Evolutionary conservation across 441 rosid species (phyloP).

Genomic region (Raphanus hybrid): DNA sequence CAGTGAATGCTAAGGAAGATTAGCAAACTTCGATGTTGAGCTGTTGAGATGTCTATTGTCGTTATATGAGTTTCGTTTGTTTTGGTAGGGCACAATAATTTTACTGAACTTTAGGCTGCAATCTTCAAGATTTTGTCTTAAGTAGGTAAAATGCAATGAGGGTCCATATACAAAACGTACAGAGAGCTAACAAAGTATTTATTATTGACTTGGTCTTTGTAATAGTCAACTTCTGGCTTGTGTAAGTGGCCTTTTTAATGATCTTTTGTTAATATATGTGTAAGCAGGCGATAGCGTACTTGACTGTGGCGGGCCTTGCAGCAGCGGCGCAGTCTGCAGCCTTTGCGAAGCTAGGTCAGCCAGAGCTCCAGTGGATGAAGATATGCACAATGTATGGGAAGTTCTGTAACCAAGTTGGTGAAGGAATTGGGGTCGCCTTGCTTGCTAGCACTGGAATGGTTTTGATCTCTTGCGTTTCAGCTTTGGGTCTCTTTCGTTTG

Average conservation of each 20-base stretch:
- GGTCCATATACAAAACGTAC: constrained; percentile 17
- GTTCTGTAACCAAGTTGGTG: constrained; percentile 87
- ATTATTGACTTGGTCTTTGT: constrained; percentile 9
- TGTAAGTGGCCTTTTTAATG: background rate
- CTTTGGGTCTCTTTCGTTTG: constrained; percentile 81
- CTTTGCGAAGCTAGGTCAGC: constrained; percentile 81
- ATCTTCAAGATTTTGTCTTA: background rate
- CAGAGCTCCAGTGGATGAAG: constrained; percentile 90
- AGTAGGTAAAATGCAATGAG: background rate
- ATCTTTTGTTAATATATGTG: background rate
- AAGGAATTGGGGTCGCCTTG: constrained; percentile 64
- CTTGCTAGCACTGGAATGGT: constrained; percentile 66
- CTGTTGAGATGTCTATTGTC: background rate
- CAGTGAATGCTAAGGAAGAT: background rate
- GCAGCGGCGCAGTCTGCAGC: constrained; percentile 78
- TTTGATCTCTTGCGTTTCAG: constrained; percentile 65
- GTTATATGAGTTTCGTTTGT: constrained; percentile 13
- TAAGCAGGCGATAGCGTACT: constrained; percentile 73
- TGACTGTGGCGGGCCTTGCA: constrained; percentile 67
- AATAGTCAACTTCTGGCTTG: background rate
- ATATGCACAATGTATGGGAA: constrained; percentile 76
- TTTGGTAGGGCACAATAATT: constrained; percentile 24
- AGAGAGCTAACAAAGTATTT: no score
- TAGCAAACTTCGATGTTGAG: background rate
- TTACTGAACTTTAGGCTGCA: background rate